Evolutionary conservation across 441 rosid species (phyloP), one percentile per base, ranked within the genome.

Genomic region (Gossypium schwendimanii): DNA sequence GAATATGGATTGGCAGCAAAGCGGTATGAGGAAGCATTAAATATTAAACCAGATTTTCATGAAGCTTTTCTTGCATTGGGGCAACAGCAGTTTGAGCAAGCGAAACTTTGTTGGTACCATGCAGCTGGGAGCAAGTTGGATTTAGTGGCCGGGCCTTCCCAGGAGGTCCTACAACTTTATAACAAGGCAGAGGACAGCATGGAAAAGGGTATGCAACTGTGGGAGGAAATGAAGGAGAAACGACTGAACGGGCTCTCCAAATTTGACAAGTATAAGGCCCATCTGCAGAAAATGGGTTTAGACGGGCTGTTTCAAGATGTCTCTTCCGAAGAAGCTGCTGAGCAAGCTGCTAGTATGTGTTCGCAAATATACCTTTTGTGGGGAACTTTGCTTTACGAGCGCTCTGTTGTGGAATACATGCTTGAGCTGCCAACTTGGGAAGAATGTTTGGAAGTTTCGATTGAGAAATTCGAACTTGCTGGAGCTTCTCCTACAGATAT

Each of bases 371-470:
- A 94, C 76, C 92, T 94, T 50, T 79, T 94, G 54, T 94, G 98
- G 98, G 99, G 98, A n/a, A 92, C 94, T 33, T 81, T 92, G 88
- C 84, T 94, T 26, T 92, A 94, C 62, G 97, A 94, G 83, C 90
- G 98, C 17, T 94, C 98, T 18, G 81, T 92, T 3, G 93, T 89
- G 54, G 99, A 94, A 75, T 89, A 83, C 80, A 89, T 83, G 85
- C 83, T 95, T n/a, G 96, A 76, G 73, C 73, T 95, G 49, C 93
- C 97, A 69, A 84, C 88, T 41, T 95, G 99, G 98, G 90, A 91
- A 75, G 98, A 95, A 82, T 93, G 98, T 77, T 79, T 95, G 70
- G 98, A 95, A 76, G 95, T 91, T 81, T 85, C 98, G 4, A 89
- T 95, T 18, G 95, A 93, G 87, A 93, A 93, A 76, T 95, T 95